Evolutionary conservation across 2,329 filamentous ascomycete species (phyloP).

Genomic region (Xylaria sp.): DNA sequence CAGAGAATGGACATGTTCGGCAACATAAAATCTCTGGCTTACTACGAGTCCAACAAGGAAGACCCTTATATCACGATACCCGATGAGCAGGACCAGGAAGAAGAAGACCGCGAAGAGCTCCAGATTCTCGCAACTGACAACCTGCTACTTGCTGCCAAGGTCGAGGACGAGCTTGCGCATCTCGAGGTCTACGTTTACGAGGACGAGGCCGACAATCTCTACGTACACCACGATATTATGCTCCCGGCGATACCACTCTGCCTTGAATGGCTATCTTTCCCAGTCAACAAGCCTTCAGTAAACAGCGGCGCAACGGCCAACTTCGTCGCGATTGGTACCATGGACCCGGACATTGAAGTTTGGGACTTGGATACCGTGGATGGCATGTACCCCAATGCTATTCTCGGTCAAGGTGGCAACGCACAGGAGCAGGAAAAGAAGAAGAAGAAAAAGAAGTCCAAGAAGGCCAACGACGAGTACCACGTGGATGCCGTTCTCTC

Average conservation of each 20-base stretch:
- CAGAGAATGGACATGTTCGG: slow-evolving; percentile 88
- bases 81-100: slow-evolving; percentile 63
- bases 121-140: slow-evolving; percentile 93
- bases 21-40: slow-evolving; percentile 87
- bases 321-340: slow-evolving; percentile 91
- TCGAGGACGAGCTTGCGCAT: slow-evolving; percentile 95
- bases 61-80: slow-evolving; percentile 94
- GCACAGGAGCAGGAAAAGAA: slow-evolving; percentile 52
- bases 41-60: slow-evolving; percentile 89
- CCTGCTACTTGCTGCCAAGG: slow-evolving; percentile 82
- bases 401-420: slow-evolving; percentile 70
- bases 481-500: slow-evolving; percentile 92
- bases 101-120: slow-evolving; percentile 88
- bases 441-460: slow-evolving; percentile 86
- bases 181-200: slow-evolving; percentile 98
- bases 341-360: slow-evolving; percentile 97
- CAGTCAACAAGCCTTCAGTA: slow-evolving; percentile 65
- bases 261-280: slow-evolving; percentile 90
- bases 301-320: slow-evolving; percentile 69
- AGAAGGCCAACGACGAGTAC: slow-evolving; percentile 83
- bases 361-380: slow-evolving; percentile 97
- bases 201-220: slow-evolving; percentile 89
- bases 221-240: slow-evolving; percentile 99
- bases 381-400: slow-evolving; percentile 96
- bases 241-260: slow-evolving; percentile 92